These are phyloP conservation scores for Aureobasidium subglaciale DNA, from an alignment of 2,329 filamentous ascomycete species.

Conservation along the genomic window DNA sequence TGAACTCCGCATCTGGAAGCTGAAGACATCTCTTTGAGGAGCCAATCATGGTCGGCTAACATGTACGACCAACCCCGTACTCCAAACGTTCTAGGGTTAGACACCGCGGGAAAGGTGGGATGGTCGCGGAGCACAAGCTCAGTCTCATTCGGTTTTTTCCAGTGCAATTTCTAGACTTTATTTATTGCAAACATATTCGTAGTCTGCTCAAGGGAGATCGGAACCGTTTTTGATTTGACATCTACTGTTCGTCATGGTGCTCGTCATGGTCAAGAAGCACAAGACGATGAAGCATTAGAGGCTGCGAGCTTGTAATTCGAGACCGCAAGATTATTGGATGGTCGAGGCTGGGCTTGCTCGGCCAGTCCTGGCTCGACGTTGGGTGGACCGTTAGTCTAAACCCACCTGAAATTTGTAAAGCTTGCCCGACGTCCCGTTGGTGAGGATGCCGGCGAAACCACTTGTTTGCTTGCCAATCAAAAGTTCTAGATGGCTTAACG, in stretches of 20 bases:
- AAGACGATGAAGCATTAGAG: slow-evolving; percentile 4
- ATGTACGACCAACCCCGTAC: slow-evolving; percentile 7
- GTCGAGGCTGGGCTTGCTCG: slow-evolving; percentile 11
- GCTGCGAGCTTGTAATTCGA: neutral
- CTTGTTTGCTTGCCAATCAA: slow-evolving; percentile 10
- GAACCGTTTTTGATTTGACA: neutral
- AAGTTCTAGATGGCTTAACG: slow-evolving; percentile 14
- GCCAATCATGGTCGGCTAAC: slow-evolving; percentile 13
- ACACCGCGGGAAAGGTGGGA: neutral
- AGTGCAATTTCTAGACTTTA: neutral
- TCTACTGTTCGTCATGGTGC: neutral
- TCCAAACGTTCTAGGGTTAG: slow-evolving; percentile 9
- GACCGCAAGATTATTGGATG: slow-evolving; percentile 1
- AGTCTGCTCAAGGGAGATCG: neutral
- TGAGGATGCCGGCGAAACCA: neutral
- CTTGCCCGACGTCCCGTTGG: neutral
- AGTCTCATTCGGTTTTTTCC: neutral
- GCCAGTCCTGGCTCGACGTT: slow-evolving; percentile 2
- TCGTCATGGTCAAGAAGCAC: slow-evolving; percentile 1
- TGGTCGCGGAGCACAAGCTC: slow-evolving; percentile 12
- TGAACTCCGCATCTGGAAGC: slow-evolving; percentile 1
- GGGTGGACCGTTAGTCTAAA: slow-evolving; percentile 13
- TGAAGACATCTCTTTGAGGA: slow-evolving; percentile 1
- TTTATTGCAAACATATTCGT: neutral
- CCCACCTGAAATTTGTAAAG: slow-evolving; percentile 14